phyloP scores from a whole-genome alignment of 768 basidiomycete species.

The Terana coerulea region DNA sequence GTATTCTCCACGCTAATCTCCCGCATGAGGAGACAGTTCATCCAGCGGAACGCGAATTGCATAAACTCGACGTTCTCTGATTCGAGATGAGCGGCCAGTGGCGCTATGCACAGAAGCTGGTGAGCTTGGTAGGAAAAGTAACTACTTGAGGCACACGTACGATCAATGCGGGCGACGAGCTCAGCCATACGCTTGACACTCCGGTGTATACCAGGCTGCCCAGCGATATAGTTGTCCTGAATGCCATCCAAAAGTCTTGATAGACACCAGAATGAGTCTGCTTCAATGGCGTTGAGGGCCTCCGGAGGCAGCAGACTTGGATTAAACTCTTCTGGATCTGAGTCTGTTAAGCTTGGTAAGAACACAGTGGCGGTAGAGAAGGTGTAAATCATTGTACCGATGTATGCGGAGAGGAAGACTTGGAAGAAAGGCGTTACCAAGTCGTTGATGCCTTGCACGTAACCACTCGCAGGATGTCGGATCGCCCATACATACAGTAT shows the following conservation, averaged over 20 bases:
- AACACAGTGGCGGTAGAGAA: neutral
- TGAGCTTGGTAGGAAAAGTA: neutral
- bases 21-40: conserved; percentile 98
- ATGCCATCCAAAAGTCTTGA: conserved; percentile 94
- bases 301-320: conserved; percentile 65
- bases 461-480: conserved; percentile 95
- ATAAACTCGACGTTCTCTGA: conserved; percentile 96
- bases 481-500: conserved; percentile 99
- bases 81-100: conserved; percentile 82
- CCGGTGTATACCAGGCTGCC: conserved; percentile 94
- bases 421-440: conserved; percentile 97
- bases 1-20: conserved; percentile 97
- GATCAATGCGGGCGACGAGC: conserved; percentile 86
- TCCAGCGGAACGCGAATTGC: conserved; percentile 99
- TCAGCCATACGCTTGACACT: conserved; percentile 94
- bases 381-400: conserved; percentile 50
- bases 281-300: conserved; percentile 84
- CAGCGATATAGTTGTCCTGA: conserved; percentile 96
- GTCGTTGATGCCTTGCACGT: conserved; percentile 99
- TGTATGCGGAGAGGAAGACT: conserved; percentile 93
- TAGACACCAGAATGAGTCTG: conserved; percentile 98
- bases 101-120: conserved; percentile 43
- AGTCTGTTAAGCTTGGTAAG: conserved; percentile 46
- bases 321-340: conserved; percentile 88
- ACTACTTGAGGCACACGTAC: conserved; percentile 35